phyloP scores from a whole-genome alignment of 495 filamentous ascomycete species.

The Daldinia bambusicola region DNA sequence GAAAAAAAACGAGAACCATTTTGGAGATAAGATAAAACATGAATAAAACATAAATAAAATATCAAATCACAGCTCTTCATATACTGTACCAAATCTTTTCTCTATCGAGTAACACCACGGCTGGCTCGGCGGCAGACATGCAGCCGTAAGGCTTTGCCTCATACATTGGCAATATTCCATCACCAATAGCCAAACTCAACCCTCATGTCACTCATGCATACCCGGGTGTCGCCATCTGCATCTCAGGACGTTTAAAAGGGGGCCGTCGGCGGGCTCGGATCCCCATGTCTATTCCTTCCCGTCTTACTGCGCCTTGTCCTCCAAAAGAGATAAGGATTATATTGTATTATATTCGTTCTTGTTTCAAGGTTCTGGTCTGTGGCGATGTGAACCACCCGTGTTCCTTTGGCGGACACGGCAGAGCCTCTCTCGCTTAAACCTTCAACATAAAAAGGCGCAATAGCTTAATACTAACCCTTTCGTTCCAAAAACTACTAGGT shows the following conservation, averaged over 20 bases:
- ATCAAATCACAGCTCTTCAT: too few species aligned
- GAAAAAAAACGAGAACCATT: background rate
- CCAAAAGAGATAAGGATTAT: background rate
- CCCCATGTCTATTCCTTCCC: background rate
- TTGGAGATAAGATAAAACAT: slow-evolving; percentile 1
- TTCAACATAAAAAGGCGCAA: background rate
- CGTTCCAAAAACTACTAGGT: background rate
- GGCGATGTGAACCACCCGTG: background rate
- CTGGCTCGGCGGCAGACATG: slow-evolving; percentile 19
- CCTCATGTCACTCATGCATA: slow-evolving; percentile 33
- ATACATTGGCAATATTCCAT: slow-evolving; percentile 23
- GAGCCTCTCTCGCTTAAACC: slow-evolving; percentile 22
- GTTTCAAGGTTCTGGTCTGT: background rate
- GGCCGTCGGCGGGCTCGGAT: slow-evolving; percentile 12
- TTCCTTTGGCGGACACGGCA: slow-evolving; percentile 10
- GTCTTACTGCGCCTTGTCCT: background rate
- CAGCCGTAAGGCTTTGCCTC: slow-evolving; percentile 36
- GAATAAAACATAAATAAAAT: background rate
- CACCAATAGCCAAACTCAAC: slow-evolving; percentile 12
- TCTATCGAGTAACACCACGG: slow-evolving; percentile 19
- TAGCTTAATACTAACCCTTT: background rate
- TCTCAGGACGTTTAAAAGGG: slow-evolving; percentile 14
- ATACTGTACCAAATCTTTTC: background rate
- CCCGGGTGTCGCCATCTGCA: slow-evolving; percentile 27
- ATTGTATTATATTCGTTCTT: background rate